A percentile compares a stretch with the other conserved stretches of the same genome.
phyloP scores from a whole-genome alignment of 2,329 filamentous ascomycete species.

The Hypoxylon sp. region DNA sequence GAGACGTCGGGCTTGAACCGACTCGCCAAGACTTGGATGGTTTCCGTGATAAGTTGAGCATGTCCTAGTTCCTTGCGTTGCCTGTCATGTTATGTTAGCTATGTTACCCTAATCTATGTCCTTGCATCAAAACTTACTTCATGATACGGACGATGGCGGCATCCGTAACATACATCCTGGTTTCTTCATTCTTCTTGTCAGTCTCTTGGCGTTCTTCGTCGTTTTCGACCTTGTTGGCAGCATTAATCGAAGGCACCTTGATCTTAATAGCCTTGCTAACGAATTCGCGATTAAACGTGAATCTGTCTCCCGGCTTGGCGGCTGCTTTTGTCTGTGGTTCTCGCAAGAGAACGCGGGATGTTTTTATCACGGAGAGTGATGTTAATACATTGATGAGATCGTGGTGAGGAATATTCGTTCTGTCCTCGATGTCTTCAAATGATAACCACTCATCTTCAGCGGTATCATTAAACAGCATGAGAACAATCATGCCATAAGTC shows the following conservation, averaged over 20 bases:
- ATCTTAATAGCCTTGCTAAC: conserved; percentile 87
- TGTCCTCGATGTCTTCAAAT: conserved; percentile 84
- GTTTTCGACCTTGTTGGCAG: conserved; percentile 87
- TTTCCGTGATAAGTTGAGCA: conserved; percentile 78
- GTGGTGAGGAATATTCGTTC: conserved; percentile 80
- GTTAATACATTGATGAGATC: conserved; percentile 85
- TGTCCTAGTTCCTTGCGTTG: conserved; percentile 81
- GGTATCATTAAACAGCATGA: conserved; percentile 90
- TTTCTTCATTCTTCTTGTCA: conserved; percentile 81
- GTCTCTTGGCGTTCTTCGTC: conserved; percentile 77
- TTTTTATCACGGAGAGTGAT: conserved; percentile 85
- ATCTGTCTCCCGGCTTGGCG: conserved; percentile 81
- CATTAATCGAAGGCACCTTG: conserved; percentile 87
- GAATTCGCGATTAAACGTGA: conserved; percentile 87
- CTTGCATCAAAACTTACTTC: conserved; percentile 74
- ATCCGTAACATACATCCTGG: conserved; percentile 78
- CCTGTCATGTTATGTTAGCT: conserved; percentile 61
- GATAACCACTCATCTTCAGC: conserved; percentile 64
- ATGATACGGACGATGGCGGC: conserved; percentile 85
- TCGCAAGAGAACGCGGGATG: conserved; percentile 82
- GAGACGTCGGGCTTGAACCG: conserved; percentile 83
- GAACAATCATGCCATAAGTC: conserved; percentile 91
- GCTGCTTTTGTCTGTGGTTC: conserved; percentile 80
- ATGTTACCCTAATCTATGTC: not conserved
- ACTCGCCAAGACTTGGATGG: conserved; percentile 75